Evolutionary conservation across 176 grass and related monocot species (phyloP).

Genomic region (Lolium perenne): DNA sequence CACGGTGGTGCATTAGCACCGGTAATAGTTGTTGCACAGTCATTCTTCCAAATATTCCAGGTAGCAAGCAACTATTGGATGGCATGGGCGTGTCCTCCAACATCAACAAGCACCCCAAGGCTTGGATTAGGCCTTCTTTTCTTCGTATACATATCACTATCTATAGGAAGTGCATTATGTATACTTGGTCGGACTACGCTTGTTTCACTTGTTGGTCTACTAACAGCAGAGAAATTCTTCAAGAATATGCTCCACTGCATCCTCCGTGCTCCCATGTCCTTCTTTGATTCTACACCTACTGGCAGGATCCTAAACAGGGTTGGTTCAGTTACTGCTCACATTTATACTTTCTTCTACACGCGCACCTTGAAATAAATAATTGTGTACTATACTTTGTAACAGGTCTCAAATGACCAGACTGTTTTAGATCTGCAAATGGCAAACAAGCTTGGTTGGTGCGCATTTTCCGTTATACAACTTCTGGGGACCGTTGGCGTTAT

Average conservation of each 20-base stretch:
- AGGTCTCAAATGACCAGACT: slow-evolving; percentile 91
- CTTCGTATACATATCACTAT: slow-evolving; percentile 72
- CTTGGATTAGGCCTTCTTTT: slow-evolving; percentile 70
- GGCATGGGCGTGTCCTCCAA: slow-evolving; percentile 83
- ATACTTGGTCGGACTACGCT: slow-evolving; percentile 62
- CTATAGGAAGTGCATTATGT: slow-evolving; percentile 68
- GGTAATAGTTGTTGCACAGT: slow-evolving; percentile 66
- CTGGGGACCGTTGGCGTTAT: slow-evolving; percentile 83
- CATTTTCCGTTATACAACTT: slow-evolving; percentile 85
- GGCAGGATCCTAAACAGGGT: slow-evolving; percentile 98
- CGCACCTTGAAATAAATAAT: slow-evolving; percentile 21
- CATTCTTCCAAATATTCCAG: slow-evolving; percentile 83
- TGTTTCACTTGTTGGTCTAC: slow-evolving; percentile 59
- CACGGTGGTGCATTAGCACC: slow-evolving; percentile 78
- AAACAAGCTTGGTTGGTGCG: slow-evolving; percentile 75
- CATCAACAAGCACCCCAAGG: slow-evolving; percentile 48
- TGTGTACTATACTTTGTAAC: slow-evolving; percentile 20
- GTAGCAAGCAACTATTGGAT: slow-evolving; percentile 99
- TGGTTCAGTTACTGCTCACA: slow-evolving; percentile 34
- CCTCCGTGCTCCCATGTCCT: slow-evolving; percentile 87
- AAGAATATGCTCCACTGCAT: slow-evolving; percentile 81
- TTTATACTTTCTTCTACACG: background rate
- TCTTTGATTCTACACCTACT: slow-evolving; percentile 95
- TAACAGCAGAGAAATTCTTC: slow-evolving; percentile 82
- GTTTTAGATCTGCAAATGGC: slow-evolving; percentile 85